Evolutionary conservation across 345 rosid genomes (phyloP), one percentile per base, ranked within the genome.

Genomic region (Conringia planisiliqua): DNA sequence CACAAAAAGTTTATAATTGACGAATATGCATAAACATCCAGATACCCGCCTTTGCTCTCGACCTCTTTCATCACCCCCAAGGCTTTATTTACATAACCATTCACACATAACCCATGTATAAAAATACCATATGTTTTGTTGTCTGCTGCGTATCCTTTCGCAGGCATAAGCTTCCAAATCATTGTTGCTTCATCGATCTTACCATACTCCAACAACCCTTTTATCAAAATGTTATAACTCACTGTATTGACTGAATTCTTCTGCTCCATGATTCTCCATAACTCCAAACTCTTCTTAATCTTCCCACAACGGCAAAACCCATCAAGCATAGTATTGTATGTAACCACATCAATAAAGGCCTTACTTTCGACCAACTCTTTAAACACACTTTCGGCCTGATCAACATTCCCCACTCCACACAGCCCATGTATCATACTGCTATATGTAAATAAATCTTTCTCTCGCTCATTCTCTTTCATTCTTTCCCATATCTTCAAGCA

Each of bases 31-130:
- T 72, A 88, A 54, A 64, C 62, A 86, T 88, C 96, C 66, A 89
- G 76, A 71, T 78, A 57, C 67, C 63, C 82, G 40, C 82, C 83
- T 66, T 38, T 68, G 73, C 62, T 74, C 82, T 85, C 86, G 16
- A 85, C 91, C 72, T 74, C 92, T 66, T 82, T 78, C 48, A 86
- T 75, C 70, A 92, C 68, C 42, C 56, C 80, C 61, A 89, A 76
- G 69, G 98, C 96, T 82, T 83, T 95, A 67, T 84, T 87, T 76
- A 90, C 73, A 39, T 82, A 83, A 10, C 90, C 92, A 85, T 86
- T 95, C 77, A 84, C 82, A 58, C 99, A 92, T 55, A 92, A 82
- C 66, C 99, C 97, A 58, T 89, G 86, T 74, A 90, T 83, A 74
- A 89, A 66, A 73, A 92, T 76, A 66, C 91, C 90, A 62, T 85